A percentile compares a stretch with the other conserved stretches of the same genome.
These are phyloP conservation scores for Curvularia lunata DNA, from an alignment of 2,329 filamentous ascomycete genomes.

Conservation along the genomic window DNA sequence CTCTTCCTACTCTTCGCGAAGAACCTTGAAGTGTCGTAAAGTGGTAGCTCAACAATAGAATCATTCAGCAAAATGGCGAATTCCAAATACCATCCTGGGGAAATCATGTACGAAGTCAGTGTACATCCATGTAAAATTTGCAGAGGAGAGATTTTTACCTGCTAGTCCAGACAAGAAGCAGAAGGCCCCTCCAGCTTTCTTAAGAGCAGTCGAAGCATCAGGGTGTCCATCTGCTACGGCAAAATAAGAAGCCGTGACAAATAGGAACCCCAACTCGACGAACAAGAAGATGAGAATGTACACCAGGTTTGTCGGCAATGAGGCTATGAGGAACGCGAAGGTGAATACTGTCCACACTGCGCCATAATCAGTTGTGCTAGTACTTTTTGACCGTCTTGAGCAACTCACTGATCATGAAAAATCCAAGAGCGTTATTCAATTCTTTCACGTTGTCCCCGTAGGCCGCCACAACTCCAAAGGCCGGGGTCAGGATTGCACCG, in stretches of 20 bases:
- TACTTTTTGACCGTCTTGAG: not conserved
- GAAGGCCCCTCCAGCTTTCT: conserved; percentile 55
- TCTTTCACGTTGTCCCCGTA: conserved; percentile 53
- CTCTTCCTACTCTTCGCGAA: conserved; percentile 32
- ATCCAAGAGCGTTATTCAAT: conserved; percentile 59
- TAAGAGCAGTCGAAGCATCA: conserved; percentile 45
- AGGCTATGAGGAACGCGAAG: conserved; percentile 55
- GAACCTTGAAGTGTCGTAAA: conserved; percentile 37
- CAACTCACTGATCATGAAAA: conserved; percentile 55
- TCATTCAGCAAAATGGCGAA: conserved; percentile 34
- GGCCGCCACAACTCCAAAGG: conserved; percentile 54
- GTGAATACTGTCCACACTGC: conserved; percentile 57
- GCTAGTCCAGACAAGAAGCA: conserved; percentile 56
- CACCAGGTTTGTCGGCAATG: conserved; percentile 55
- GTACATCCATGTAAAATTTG: not conserved
- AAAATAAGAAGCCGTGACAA: conserved; percentile 56
- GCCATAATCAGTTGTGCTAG: not conserved
- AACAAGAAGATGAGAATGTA: conserved; percentile 58
- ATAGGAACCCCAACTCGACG: conserved; percentile 54
- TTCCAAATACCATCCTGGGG: conserved; percentile 27
- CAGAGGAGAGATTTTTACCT: conserved; percentile 39
- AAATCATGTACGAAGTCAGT: not conserved
- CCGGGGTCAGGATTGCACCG: conserved; percentile 56
- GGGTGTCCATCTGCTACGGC: conserved; percentile 53
- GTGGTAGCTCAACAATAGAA: conserved; percentile 33